Evolutionary conservation across 306 rosid species (phyloP).

Genomic region (Dryas drummondii): DNA sequence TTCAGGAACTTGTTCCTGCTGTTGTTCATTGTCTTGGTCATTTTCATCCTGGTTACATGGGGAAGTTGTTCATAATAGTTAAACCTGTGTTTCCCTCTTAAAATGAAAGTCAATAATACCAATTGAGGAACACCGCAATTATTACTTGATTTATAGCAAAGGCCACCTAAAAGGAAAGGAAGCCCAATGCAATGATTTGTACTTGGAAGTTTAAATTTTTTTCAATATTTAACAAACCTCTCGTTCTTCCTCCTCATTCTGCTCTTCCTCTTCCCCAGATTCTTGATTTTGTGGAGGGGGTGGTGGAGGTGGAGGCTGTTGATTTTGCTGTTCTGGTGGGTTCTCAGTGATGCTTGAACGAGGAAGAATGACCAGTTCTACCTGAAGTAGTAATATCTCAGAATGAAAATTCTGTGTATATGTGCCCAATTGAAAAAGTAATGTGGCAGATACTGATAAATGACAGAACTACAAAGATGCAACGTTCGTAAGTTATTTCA

Average conservation of each 20-base stretch:
- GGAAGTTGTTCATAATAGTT: constrained; percentile 23
- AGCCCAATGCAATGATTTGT: neutral
- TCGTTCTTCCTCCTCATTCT: constrained; percentile 72
- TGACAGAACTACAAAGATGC: neutral
- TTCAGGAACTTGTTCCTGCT: constrained; percentile 88
- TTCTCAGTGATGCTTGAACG: constrained; percentile 72
- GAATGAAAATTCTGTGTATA: constrained; percentile 18
- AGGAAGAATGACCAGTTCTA: constrained; percentile 91
- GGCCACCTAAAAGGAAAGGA: constrained; percentile 6
- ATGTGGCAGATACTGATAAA: constrained; percentile 11
- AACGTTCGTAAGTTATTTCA: neutral
- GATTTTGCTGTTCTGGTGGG: constrained; percentile 93
- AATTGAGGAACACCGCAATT: neutral
- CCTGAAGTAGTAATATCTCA: constrained; percentile 54
- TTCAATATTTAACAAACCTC: constrained; percentile 51
- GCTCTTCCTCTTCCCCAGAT: constrained; percentile 81
- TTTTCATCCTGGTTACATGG: constrained; percentile 60
- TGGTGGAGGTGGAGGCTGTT: constrained; percentile 95
- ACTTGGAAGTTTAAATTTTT: neutral
- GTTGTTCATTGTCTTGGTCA: constrained; percentile 55
- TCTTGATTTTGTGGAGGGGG: constrained; percentile 92
- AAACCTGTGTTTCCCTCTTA: constrained; percentile 21
- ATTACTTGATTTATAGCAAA: constrained; percentile 11
- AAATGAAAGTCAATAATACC: neutral
- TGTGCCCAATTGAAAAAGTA: neutral